Evolutionary conservation across 1,284 basidiomycete species (phyloP).

Genomic region (Trichosporon ovoides): DNA sequence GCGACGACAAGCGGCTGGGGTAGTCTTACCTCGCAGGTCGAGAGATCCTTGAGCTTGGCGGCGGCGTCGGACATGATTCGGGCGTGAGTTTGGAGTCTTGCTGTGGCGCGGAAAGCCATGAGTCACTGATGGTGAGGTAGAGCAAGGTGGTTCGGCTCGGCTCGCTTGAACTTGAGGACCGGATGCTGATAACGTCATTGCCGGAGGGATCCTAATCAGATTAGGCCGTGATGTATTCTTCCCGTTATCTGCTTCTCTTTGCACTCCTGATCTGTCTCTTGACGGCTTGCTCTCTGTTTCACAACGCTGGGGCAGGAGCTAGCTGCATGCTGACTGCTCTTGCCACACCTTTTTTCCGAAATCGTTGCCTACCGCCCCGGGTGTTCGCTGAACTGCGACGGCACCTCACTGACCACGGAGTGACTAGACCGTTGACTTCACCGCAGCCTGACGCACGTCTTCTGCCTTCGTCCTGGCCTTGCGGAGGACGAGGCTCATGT

Average conservation of each 20-base stretch:
- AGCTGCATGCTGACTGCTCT: too few relatives aligned
- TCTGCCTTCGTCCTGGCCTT: too few relatives aligned
- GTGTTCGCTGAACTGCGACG: too few relatives aligned
- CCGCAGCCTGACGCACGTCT: too few relatives aligned
- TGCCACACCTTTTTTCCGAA: too few relatives aligned
- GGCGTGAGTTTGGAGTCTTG: conserved; percentile 3
- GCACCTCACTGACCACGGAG: too few relatives aligned
- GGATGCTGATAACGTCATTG: conserved; percentile 6
- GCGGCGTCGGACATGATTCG: conserved; percentile 7
- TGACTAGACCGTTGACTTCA: too few relatives aligned
- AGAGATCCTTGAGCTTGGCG: conserved; percentile 16
- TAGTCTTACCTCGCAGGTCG: conserved; percentile 30
- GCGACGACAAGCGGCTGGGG: too few relatives aligned
- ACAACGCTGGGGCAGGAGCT: too few relatives aligned
- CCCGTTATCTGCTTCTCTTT: background rate
- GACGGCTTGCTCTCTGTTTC: too few relatives aligned
- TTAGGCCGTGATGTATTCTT: background rate
- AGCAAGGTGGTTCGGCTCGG: background rate
- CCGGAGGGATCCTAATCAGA: conserved; percentile 1
- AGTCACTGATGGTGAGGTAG: background rate
- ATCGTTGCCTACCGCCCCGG: too few relatives aligned
- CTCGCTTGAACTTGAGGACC: background rate
- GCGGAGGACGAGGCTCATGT: too few relatives aligned
- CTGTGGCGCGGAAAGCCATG: conserved; percentile 4
- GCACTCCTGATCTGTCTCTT: background rate